Conservation (phyloP, 2,329 filamentous ascomycete genomes). For the Aspergillus tanneri region DNA sequence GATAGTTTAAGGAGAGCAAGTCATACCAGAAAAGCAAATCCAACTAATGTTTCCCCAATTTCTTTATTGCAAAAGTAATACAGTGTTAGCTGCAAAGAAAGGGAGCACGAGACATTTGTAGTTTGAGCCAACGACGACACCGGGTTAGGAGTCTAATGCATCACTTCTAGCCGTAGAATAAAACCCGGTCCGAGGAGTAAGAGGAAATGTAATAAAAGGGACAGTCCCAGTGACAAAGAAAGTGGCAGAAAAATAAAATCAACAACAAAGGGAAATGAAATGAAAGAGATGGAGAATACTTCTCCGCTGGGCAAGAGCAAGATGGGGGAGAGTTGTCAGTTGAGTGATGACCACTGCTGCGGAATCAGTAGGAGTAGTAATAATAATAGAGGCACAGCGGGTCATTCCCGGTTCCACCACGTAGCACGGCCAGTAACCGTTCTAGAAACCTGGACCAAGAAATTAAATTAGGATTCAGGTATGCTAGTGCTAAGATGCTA, state of each 20-base stretch:
- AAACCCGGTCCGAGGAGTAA: neutral
- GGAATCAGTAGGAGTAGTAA: neutral
- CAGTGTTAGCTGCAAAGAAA: slow-evolving; percentile 5
- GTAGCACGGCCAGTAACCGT: slow-evolving; percentile 14
- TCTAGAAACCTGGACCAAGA: slow-evolving; percentile 16
- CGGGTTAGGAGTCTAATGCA: slow-evolving; percentile 15
- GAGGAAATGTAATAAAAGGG: slow-evolving; percentile 3
- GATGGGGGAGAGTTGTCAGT: slow-evolving; percentile 14
- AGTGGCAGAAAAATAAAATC: slow-evolving; percentile 20
- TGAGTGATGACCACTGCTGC: slow-evolving; percentile 4
- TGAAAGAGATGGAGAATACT: slow-evolving; percentile 7
- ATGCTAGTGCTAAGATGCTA: neutral
- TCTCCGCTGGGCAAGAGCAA: slow-evolving; percentile 7
- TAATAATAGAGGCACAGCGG: slow-evolving; percentile 8
- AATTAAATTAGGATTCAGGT: slow-evolving; percentile 1
- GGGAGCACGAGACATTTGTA: slow-evolving; percentile 6
- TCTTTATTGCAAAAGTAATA: slow-evolving; percentile 6
- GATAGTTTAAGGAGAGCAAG: neutral
- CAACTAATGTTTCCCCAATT: neutral
- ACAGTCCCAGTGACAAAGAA: slow-evolving; percentile 15
- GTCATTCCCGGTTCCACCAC: slow-evolving; percentile 14
- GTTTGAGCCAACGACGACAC: slow-evolving; percentile 1
- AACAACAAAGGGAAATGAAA: slow-evolving; percentile 9
- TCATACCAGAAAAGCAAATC: slow-evolving; percentile 9
- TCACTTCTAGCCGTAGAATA: neutral